Evolutionary conservation across 75 land plant genomes (phyloP), one percentile per base, ranked within the genome.

Genomic region (Isoetes taiwanensis): DNA sequence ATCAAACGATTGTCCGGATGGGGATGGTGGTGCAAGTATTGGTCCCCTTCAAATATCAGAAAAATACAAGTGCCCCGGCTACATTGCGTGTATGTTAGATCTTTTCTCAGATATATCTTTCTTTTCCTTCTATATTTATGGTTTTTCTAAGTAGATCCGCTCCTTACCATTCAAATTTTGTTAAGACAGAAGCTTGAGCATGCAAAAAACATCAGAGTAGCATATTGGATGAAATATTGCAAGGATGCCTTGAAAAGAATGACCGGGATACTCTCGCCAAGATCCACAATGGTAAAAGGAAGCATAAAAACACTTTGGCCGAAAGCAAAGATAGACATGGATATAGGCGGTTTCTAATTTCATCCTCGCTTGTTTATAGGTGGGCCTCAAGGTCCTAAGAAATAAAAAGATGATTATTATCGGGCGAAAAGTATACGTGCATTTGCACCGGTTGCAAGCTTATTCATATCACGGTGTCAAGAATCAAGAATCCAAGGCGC

Each of bases 261-360:
- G 50, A 46, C 50, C 23, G 50, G 50, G 50, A 46, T 19, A 46
- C 23, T 16, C 50, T 46, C 6, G 50, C 50, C 23, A 46, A 46
- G 50, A 46, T 46, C 23, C 50, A 46, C 50, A 46, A 46, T 16
- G 50, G 50, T 46, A n/a, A n/a, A n/a, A n/a, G n/a, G n/a, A n/a
- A n/a, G n/a, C n/a, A n/a, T n/a, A n/a, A n/a, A n/a, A n/a, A n/a
- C n/a, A n/a, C n/a, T n/a, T n/a, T n/a, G n/a, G n/a, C n/a, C n/a
- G n/a, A n/a, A n/a, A n/a, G n/a, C n/a, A n/a, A n/a, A n/a, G n/a
- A n/a, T n/a, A n/a, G n/a, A n/a, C n/a, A n/a, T n/a, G n/a, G n/a
- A n/a, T n/a, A n/a, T n/a, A n/a, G n/a, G n/a, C n/a, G n/a, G n/a
- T n/a, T n/a, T n/a, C n/a, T n/a, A n/a, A n/a, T n/a, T n/a, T n/a